A percentile compares a stretch with the other conserved stretches of the same genome.
These are phyloP conservation scores for Bassia scoparia DNA, from an alignment of 148 eudicot species.

Conservation along the genomic window DNA sequence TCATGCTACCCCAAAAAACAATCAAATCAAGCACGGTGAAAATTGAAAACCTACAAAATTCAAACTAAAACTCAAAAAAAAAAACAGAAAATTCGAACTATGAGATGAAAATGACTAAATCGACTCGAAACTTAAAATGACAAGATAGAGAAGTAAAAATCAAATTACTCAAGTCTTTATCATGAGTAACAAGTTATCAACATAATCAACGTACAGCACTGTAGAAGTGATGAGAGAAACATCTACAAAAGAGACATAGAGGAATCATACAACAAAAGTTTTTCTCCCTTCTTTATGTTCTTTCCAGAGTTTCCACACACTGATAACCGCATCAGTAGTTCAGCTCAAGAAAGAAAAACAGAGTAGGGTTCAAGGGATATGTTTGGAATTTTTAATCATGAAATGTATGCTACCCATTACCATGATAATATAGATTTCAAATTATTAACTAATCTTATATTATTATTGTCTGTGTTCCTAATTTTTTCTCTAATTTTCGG, in stretches of 20 bases:
- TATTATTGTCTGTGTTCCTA: neutral
- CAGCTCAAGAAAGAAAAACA: conserved; percentile 1
- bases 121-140: too few species aligned
- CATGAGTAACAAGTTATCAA: too few species aligned
- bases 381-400: neutral
- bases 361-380: neutral
- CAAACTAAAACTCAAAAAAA: too few species aligned
- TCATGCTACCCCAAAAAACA: too few species aligned
- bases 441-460: neutral
- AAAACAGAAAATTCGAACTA: too few species aligned
- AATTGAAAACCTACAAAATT: too few species aligned
- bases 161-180: too few species aligned
- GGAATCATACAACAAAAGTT: conserved; percentile 46
- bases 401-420: neutral
- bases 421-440: neutral
- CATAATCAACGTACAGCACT: too few species aligned
- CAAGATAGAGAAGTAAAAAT: too few species aligned
- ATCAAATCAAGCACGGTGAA: too few species aligned
- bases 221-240: conserved; percentile 29
- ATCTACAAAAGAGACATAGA: conserved; percentile 47
- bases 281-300: conserved; percentile 31
- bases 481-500: too few species aligned
- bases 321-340: neutral
- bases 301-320: conserved; percentile 21
- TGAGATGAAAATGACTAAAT: too few species aligned